Conservation (phyloP, 129 eudicot genomes). For the Lactuca sativa region DNA sequence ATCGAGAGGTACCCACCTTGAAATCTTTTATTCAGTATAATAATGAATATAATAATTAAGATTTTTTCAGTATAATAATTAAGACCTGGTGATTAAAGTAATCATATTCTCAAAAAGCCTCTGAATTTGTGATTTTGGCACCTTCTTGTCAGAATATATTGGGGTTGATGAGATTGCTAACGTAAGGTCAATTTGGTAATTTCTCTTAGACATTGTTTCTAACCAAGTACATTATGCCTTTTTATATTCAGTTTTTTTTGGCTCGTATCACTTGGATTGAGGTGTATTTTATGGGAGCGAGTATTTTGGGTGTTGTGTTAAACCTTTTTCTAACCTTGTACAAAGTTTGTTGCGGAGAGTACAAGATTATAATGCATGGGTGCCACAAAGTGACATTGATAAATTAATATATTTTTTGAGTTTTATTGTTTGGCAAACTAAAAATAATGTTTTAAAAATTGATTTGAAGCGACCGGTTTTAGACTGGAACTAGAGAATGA, state of each 20-base stretch:
- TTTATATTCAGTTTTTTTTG: constrained; percentile 15
- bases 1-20: too few species aligned
- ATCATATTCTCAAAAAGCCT: constrained; percentile 3
- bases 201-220: constrained; percentile 10
- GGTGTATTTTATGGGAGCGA: constrained; percentile 24
- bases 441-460: too few species aligned
- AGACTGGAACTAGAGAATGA: too few species aligned
- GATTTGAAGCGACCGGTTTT: too few species aligned
- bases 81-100: neutral
- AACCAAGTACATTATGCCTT: constrained; percentile 17
- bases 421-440: neutral
- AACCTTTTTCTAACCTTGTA: constrained; percentile 2
- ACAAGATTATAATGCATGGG: constrained; percentile 22
- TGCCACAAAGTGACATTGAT: neutral
- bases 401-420: neutral
- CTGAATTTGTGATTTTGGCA: constrained; percentile 36
- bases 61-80: neutral
- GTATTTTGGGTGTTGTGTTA: constrained; percentile 35
- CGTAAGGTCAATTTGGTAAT: constrained; percentile 22
- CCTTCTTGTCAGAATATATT: constrained; percentile 42
- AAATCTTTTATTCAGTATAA: neutral
- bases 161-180: constrained; percentile 21
- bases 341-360: neutral
- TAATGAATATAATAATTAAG: neutral
- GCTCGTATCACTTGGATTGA: constrained; percentile 23